A percentile compares a stretch with the other conserved stretches of the same genome.
These are phyloP conservation scores for Camelina laxa DNA, from an alignment of 345 rosid genomes.

Conservation along the genomic window DNA sequence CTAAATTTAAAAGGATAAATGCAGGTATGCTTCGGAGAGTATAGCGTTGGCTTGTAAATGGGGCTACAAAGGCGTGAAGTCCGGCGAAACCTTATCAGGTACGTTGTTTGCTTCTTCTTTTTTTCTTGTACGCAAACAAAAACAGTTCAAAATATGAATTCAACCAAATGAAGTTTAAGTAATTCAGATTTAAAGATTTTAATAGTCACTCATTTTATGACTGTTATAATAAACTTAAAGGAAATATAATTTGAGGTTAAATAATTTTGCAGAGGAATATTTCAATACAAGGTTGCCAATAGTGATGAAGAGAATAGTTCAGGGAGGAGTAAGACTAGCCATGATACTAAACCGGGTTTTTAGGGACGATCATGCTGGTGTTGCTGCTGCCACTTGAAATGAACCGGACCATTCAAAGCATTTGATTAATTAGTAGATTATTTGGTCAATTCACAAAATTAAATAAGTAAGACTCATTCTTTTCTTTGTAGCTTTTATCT, in stretches of 20 bases:
- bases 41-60: slow-evolving; percentile 86
- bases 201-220: neutral
- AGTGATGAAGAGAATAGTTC: slow-evolving; percentile 91
- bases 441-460: slow-evolving; percentile 12
- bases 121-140: slow-evolving; percentile 15
- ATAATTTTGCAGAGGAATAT: slow-evolving; percentile 69
- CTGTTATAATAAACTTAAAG: neutral
- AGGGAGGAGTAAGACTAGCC: slow-evolving; percentile 89
- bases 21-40: slow-evolving; percentile 84
- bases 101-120: slow-evolving; percentile 8
- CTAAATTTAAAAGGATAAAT: neutral
- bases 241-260: neutral
- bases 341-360: slow-evolving; percentile 77
- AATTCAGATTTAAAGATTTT: neutral
- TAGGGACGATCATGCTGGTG: slow-evolving; percentile 49
- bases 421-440: slow-evolving; percentile 4
- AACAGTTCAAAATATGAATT: neutral
- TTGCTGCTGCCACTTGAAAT: slow-evolving; percentile 55
- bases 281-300: slow-evolving; percentile 82
- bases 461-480: slow-evolving; percentile 9
- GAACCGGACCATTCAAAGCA: slow-evolving; percentile 3
- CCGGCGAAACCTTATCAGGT: slow-evolving; percentile 82
- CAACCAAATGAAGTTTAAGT: neutral
- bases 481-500: slow-evolving; percentile 5
- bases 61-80: slow-evolving; percentile 75